Conservation (phyloP, 1,139 yeast species). For the Zhuliangozyma parablackwelliae region DNA sequence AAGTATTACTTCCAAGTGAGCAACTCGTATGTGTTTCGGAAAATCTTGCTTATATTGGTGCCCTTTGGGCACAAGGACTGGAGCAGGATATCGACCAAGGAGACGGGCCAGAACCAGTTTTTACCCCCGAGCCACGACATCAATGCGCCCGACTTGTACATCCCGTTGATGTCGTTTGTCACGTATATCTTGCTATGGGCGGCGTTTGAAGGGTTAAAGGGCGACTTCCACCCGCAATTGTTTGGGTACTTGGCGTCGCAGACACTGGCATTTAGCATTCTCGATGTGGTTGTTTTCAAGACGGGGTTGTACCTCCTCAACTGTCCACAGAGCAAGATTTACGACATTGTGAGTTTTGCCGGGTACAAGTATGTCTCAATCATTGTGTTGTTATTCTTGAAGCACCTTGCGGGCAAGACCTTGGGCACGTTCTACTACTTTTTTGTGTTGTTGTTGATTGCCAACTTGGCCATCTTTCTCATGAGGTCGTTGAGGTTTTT, state of each 20-base stretch:
- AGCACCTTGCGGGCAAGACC: slow-evolving; percentile 30
- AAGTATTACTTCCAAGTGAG: slow-evolving; percentile 90
- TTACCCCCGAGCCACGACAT: slow-evolving; percentile 78
- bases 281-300: slow-evolving; percentile 55
- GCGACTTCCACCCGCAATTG: slow-evolving; percentile 89
- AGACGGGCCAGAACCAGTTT: slow-evolving; percentile 42
- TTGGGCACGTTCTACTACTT: slow-evolving; percentile 35
- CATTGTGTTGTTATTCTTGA: slow-evolving; percentile 50
- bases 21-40: slow-evolving; percentile 76
- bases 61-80: slow-evolving; percentile 86
- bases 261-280: slow-evolving; percentile 74
- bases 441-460: slow-evolving; percentile 39
- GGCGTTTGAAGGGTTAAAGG: slow-evolving; percentile 78
- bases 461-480: slow-evolving; percentile 62
- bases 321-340: slow-evolving; percentile 54
- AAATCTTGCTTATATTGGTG: slow-evolving; percentile 68
- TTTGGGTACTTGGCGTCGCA: slow-evolving; percentile 89
- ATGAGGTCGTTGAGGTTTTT: slow-evolving; percentile 82
- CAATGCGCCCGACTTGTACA: slow-evolving; percentile 95
- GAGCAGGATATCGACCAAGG: slow-evolving; percentile 54
- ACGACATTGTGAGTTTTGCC: slow-evolving; percentile 85
- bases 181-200: slow-evolving; percentile 88
- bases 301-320: slow-evolving; percentile 42
- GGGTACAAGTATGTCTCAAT: slow-evolving; percentile 93
- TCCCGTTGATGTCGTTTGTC: slow-evolving; percentile 88